Percentiles rank a stretch among this genome's conserved stretches.
Conservation (phyloP, 208 protist species). For the Entamoeba moshkovskii region DNA sequence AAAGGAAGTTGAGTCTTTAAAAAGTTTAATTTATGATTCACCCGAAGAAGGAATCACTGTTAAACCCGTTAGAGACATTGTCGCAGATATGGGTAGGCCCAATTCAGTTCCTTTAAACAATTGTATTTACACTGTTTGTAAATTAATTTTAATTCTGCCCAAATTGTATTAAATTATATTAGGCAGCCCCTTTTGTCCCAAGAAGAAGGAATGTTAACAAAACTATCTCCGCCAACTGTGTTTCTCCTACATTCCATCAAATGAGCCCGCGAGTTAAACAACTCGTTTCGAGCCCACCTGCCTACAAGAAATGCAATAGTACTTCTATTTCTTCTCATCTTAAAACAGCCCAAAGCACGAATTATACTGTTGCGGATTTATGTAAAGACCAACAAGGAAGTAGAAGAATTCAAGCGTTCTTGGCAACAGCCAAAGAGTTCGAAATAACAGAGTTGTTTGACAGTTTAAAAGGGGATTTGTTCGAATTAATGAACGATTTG, state of each 20-base stretch:
- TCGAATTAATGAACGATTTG: slow-evolving; percentile 53
- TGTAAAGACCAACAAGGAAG: background rate
- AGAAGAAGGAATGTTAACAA: background rate
- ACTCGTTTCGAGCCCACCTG: background rate
- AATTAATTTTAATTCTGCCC: no score
- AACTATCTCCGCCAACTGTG: background rate
- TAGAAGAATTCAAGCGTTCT: background rate
- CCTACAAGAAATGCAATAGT: background rate
- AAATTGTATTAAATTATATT: no score
- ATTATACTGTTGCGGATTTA: background rate
- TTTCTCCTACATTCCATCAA: background rate
- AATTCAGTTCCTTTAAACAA: background rate
- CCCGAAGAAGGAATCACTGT: background rate
- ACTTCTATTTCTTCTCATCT: background rate
- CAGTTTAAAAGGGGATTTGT: background rate
- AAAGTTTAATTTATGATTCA: background rate
- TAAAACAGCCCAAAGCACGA: background rate
- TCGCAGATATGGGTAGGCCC: background rate
- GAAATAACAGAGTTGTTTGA: background rate
- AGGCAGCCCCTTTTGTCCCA: background rate
- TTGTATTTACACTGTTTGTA: background rate
- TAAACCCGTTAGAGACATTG: background rate
- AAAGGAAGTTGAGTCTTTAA: background rate
- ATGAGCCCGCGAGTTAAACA: background rate
- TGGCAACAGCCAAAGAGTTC: background rate